Conservation (phyloP, 768 basidiomycete species). For the Tremella yokohamensis region DNA sequence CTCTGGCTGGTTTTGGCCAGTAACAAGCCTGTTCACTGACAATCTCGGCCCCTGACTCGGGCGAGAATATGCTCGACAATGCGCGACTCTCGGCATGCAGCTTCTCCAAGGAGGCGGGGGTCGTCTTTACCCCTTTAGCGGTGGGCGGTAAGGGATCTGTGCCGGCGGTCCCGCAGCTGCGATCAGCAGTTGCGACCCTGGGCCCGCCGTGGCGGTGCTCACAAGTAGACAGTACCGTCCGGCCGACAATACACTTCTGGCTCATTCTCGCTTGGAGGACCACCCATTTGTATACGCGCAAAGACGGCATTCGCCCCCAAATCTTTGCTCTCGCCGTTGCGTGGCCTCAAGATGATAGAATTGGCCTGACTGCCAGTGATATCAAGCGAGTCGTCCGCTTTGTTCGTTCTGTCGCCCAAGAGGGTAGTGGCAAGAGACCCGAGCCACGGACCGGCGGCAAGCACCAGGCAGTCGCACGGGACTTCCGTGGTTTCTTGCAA, state of each 20-base stretch:
- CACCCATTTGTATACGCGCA: conserved; percentile 3
- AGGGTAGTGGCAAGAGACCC: conserved; percentile 53
- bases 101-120: conserved; percentile 58
- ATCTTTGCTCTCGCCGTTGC: conserved; percentile 6
- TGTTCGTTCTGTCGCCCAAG: conserved; percentile 20
- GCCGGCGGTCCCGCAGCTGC: conserved; percentile 3
- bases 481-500: conserved; percentile 37
- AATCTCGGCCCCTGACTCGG: conserved; percentile 55
- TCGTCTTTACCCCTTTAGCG: conserved; percentile 44
- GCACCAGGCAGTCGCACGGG: conserved; percentile 64
- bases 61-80: conserved; percentile 30
- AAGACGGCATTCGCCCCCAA: conserved; percentile 56
- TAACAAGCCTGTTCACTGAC: conserved; percentile 66
- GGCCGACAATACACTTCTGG: conserved; percentile 2
- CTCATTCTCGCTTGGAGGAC: not conserved
- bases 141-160: conserved; percentile 2
- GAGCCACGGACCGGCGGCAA: conserved; percentile 80
- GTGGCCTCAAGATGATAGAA: conserved; percentile 33
- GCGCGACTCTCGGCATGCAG: conserved; percentile 37
- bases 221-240: not conserved
- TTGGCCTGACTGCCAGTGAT: conserved; percentile 19
- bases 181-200: not conserved
- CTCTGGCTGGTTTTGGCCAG: conserved; percentile 58
- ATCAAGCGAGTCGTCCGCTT: conserved; percentile 6
- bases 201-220: not conserved